Evolutionary conservation across 768 basidiomycete genomes (phyloP).

Genomic region (Ramaria rubella): DNA sequence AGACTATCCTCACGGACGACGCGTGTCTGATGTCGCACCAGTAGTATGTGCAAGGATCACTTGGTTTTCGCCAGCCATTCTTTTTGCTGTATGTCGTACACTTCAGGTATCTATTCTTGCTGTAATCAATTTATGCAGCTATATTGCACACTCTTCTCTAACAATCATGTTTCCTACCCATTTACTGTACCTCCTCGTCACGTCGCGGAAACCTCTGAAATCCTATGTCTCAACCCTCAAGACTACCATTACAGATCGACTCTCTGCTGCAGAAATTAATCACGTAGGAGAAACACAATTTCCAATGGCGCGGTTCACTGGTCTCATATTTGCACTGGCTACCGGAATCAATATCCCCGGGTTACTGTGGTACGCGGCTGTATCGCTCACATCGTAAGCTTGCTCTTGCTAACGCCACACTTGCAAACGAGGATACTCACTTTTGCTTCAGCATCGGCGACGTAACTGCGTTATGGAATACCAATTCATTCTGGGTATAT

Average conservation of each 20-base stretch:
- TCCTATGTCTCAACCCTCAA: slow-evolving; percentile 47
- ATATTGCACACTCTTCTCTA: slow-evolving; percentile 81
- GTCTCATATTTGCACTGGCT: slow-evolving; percentile 30
- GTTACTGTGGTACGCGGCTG: slow-evolving; percentile 70
- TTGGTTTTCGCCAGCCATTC: slow-evolving; percentile 81
- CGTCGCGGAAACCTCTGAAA: slow-evolving; percentile 40
- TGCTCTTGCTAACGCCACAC: background rate
- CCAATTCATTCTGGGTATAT: slow-evolving; percentile 89
- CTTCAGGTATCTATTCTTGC: background rate
- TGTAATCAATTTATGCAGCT: slow-evolving; percentile 39
- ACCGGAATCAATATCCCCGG: slow-evolving; percentile 55
- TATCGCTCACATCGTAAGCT: slow-evolving; percentile 66
- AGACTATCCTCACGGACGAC: too few species aligned
- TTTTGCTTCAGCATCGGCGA: slow-evolving; percentile 57
- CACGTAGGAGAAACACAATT: slow-evolving; percentile 13
- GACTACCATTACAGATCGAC: slow-evolving; percentile 35
- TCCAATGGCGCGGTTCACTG: slow-evolving; percentile 31
- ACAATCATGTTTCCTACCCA: slow-evolving; percentile 77
- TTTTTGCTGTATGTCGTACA: slow-evolving; percentile 67
- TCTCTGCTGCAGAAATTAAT: slow-evolving; percentile 17
- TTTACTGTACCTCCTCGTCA: slow-evolving; percentile 53
- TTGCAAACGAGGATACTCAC: background rate
- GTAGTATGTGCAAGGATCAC: slow-evolving; percentile 72
- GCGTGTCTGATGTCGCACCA: too few species aligned
- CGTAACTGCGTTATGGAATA: slow-evolving; percentile 72